These are phyloP conservation scores for Pseudogymnoascus sp. DNA, from an alignment of 2,329 filamentous ascomycete genomes.

Conservation along the genomic window DNA sequence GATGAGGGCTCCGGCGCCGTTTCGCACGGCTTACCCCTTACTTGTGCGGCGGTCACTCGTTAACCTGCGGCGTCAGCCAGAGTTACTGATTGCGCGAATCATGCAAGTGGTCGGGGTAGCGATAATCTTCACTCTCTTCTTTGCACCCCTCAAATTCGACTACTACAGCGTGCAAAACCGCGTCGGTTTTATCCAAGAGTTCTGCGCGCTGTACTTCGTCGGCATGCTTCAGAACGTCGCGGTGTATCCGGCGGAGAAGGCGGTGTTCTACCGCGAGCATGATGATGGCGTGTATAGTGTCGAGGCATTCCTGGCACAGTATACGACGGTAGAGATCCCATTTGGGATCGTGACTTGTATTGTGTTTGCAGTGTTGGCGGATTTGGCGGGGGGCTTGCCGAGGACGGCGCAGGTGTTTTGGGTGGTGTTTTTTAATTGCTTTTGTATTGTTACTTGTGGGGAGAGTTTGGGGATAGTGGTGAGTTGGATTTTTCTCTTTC, in stretches of 20 bases:
- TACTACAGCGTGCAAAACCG: slow-evolving; percentile 65
- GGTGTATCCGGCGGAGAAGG: slow-evolving; percentile 61
- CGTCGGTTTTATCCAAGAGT: slow-evolving; percentile 64
- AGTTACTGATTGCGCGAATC: slow-evolving; percentile 53
- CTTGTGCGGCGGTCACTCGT: slow-evolving; percentile 58
- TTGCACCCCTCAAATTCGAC: slow-evolving; percentile 60
- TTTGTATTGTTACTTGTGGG: slow-evolving; percentile 65
- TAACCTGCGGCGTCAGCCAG: slow-evolving; percentile 60
- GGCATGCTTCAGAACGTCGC: slow-evolving; percentile 75
- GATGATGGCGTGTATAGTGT: slow-evolving; percentile 65
- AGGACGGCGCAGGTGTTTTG: slow-evolving; percentile 58
- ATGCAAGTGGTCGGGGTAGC: slow-evolving; percentile 59
- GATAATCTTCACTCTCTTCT: slow-evolving; percentile 58
- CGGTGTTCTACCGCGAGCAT: slow-evolving; percentile 70
- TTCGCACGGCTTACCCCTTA: slow-evolving; percentile 55
- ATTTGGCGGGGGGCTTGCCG: slow-evolving; percentile 57
- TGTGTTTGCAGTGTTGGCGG: slow-evolving; percentile 55
- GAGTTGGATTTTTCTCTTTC: background rate
- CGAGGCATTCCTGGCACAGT: slow-evolving; percentile 62
- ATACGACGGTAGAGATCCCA: slow-evolving; percentile 61
- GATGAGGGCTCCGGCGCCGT: slow-evolving; percentile 52
- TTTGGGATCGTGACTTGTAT: slow-evolving; percentile 60
- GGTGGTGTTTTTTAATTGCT: slow-evolving; percentile 57
- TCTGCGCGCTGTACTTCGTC: slow-evolving; percentile 63
- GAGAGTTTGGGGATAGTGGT: slow-evolving; percentile 65